phyloP scores from a whole-genome alignment of 139 green algal genomes.

The Asterochloris sp. region DNA sequence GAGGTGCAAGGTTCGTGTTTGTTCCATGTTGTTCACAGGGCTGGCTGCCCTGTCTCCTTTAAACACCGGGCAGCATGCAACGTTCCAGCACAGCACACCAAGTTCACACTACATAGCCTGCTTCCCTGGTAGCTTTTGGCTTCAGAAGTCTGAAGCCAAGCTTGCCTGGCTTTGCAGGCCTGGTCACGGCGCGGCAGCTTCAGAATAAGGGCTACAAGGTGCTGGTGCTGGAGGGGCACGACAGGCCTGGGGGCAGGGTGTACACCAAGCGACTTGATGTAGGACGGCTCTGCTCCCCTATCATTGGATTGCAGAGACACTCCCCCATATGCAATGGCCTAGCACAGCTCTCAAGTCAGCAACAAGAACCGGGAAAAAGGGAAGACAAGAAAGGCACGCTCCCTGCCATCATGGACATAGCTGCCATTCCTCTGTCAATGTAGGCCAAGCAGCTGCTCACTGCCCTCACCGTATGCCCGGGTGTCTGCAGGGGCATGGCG shows the following conservation, averaged over 20 bases:
- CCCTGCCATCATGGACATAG: not conserved
- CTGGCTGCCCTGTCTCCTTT: too few species aligned
- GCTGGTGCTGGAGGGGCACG: conserved; percentile 76
- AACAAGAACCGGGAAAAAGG: too few species aligned
- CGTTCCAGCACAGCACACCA: too few species aligned
- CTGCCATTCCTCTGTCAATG: too few species aligned
- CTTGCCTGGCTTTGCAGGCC: conserved; percentile 34
- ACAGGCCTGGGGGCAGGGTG: conserved; percentile 79
- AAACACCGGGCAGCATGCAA: too few species aligned
- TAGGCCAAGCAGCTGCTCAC: too few species aligned
- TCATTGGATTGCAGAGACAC: not conserved
- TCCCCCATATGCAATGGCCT: not conserved
- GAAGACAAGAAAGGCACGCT: not conserved
- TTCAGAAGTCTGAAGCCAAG: not conserved
- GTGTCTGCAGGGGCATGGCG: conserved; percentile 30
- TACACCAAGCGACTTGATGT: conserved; percentile 67
- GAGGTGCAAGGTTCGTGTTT: too few species aligned
- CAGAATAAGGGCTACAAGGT: conserved; percentile 74
- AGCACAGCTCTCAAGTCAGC: not conserved
- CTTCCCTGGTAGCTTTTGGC: not conserved
- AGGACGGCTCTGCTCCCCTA: not conserved
- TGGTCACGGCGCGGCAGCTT: conserved; percentile 87
- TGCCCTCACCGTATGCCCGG: too few species aligned
- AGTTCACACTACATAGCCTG: too few species aligned
- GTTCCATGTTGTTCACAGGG: too few species aligned